Conservation (phyloP, 2,329 filamentous ascomycete species). For the Pseudocercospora eumusae region DNA sequence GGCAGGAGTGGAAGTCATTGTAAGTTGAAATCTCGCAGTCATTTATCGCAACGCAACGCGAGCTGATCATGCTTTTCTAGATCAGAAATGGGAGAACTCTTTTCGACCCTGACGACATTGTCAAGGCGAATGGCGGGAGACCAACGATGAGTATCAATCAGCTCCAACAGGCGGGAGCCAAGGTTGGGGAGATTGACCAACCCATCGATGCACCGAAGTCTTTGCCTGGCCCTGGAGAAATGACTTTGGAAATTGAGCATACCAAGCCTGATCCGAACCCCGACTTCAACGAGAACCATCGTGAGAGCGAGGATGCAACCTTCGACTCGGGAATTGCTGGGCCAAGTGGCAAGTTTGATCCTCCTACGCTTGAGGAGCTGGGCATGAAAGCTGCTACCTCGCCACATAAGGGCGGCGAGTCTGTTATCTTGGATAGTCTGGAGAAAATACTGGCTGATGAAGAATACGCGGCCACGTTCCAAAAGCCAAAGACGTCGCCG, state of each 20-base stretch:
- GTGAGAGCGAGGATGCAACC: conserved; percentile 57
- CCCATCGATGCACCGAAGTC: conserved; percentile 61
- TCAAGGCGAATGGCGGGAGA: conserved; percentile 64
- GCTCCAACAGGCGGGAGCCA: conserved; percentile 62
- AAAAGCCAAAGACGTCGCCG: conserved; percentile 74
- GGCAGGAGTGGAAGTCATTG: conserved; percentile 69
- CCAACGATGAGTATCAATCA: conserved; percentile 75
- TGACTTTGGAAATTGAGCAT: conserved; percentile 60
- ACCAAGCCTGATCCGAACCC: conserved; percentile 53
- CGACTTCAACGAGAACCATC: conserved; percentile 62
- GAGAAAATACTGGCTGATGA: conserved; percentile 61
- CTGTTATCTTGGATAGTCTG: conserved; percentile 60
- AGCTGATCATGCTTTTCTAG: neutral
- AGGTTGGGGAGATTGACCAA: conserved; percentile 62
- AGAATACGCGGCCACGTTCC: conserved; percentile 70
- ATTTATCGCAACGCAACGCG: neutral
- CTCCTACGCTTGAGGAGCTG: conserved; percentile 71
- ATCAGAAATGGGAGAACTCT: conserved; percentile 65
- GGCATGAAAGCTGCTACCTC: conserved; percentile 67
- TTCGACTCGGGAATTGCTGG: conserved; percentile 63
- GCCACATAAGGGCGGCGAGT: conserved; percentile 71
- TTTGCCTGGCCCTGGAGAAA: conserved; percentile 67
- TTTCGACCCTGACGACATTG: conserved; percentile 71
- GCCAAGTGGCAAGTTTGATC: conserved; percentile 66
- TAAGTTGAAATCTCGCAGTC: neutral